Conservation (phyloP, 345 rosid species). For the Nephelium lappaceum region DNA sequence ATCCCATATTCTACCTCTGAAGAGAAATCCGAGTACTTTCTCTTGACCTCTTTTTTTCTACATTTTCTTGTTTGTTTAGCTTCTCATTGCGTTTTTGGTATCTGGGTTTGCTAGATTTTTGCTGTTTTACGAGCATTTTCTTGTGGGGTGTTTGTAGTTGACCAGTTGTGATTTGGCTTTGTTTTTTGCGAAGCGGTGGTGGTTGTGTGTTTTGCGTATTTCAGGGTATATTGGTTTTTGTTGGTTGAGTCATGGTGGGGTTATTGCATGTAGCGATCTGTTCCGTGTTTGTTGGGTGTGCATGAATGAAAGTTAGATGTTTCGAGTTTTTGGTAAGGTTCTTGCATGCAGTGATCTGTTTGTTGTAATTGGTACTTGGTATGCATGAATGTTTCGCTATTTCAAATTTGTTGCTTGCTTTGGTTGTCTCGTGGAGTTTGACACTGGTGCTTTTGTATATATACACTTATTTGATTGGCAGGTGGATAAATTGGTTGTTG, state of each 20-base stretch:
- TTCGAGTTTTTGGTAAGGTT: constrained; percentile 15
- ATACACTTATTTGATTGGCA: not conserved
- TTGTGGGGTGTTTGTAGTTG: not conserved
- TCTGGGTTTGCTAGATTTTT: constrained; percentile 23
- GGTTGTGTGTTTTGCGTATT: constrained; percentile 13
- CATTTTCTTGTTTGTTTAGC: constrained; percentile 2
- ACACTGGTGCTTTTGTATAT: not conserved
- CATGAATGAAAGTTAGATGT: not conserved
- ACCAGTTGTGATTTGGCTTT: constrained; percentile 21
- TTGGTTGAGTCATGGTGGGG: constrained; percentile 17
- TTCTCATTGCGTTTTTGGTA: constrained; percentile 8
- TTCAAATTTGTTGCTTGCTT: not conserved
- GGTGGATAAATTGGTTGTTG: not conserved
- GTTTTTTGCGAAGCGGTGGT: not conserved
- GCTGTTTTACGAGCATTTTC: not conserved
- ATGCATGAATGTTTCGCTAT: not conserved
- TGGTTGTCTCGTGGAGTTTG: not conserved
- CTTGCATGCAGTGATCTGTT: constrained; percentile 43
- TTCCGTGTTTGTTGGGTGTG: constrained; percentile 13
- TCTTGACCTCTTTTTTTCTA: constrained; percentile 21
- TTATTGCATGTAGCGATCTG: constrained; percentile 42
- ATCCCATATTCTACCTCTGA: constrained; percentile 52
- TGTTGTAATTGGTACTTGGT: not conserved
- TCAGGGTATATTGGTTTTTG: constrained; percentile 13
- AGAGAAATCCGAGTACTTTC: constrained; percentile 70